Conservation (phyloP, 768 basidiomycete species). For the Mycena olivaceomarginata region DNA sequence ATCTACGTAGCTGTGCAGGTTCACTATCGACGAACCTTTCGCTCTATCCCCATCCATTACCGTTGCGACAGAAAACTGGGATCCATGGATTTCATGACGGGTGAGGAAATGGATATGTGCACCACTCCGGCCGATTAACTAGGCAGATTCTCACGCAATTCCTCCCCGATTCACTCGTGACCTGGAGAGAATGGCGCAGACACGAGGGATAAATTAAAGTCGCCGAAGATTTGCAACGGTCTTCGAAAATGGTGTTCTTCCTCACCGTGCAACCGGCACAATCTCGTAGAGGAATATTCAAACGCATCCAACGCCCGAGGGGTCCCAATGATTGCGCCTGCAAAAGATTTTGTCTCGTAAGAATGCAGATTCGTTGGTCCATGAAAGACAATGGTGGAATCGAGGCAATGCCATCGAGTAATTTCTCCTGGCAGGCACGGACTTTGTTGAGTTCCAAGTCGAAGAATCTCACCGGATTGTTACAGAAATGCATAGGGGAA, state of each 20-base stretch:
- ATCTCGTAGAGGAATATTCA: not conserved
- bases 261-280: not conserved
- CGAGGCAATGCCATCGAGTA: not conserved
- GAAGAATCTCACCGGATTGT: not conserved
- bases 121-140: not conserved
- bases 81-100: too few species aligned
- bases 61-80: too few species aligned
- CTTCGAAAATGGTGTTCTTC: not conserved
- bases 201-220: not conserved
- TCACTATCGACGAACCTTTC: too few species aligned
- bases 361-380: constrained; percentile 4
- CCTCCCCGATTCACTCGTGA: not conserved
- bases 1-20: too few species aligned
- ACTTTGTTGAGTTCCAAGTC: too few species aligned
- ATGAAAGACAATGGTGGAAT: not conserved
- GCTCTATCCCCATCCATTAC: too few species aligned
- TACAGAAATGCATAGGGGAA: constrained; percentile 15
- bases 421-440: too few species aligned
- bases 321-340: constrained; percentile 12
- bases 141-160: not conserved
- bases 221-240: not conserved
- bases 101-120: too few species aligned
- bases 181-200: not conserved
- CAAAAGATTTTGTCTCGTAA: not conserved
- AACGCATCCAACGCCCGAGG: not conserved